These are phyloP conservation scores for Vanilla planifolia DNA, from an alignment of 106 monocot species.

Conservation along the genomic window DNA sequence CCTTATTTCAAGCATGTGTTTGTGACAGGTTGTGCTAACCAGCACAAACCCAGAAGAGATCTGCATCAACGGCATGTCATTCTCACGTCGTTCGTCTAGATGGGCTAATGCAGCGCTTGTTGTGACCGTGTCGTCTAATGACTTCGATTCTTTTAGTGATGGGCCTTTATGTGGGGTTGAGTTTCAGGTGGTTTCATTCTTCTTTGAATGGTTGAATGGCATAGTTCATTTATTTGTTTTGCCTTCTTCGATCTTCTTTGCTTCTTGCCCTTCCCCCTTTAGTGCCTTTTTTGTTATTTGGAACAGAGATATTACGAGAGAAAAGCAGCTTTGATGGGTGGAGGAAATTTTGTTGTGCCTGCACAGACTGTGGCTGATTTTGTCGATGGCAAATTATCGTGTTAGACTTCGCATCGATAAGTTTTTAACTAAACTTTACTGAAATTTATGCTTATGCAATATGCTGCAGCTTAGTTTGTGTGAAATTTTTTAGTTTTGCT, in stretches of 20 bases:
- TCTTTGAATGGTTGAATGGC: too few species aligned
- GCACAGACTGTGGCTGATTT: conserved; percentile 91
- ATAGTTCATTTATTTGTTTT: background rate
- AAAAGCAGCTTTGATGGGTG: conserved; percentile 85
- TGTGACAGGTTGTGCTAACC: conserved; percentile 76
- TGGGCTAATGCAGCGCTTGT: conserved; percentile 98
- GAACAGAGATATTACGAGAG: conserved; percentile 80
- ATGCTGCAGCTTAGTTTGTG: background rate
- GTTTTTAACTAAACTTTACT: background rate
- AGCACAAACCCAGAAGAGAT: conserved; percentile 86
- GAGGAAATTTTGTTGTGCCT: conserved; percentile 91
- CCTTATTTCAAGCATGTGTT: background rate
- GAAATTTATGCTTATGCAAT: too few species aligned
- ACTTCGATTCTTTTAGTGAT: conserved; percentile 40
- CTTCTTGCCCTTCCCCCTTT: background rate
- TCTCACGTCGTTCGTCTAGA: conserved; percentile 86
- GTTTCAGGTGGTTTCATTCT: conserved; percentile 61
- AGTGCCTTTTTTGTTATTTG: background rate
- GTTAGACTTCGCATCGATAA: conserved; percentile 32
- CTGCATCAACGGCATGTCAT: conserved; percentile 99
- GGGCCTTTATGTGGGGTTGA: conserved; percentile 91
- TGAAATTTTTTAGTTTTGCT: conserved; percentile 5
- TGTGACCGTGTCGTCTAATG: conserved; percentile 72
- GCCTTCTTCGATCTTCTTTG: background rate
- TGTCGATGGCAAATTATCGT: conserved; percentile 73